A percentile compares a stretch with the other conserved stretches of the same genome.
Conservation (phyloP, 345 rosid species). For the Dipteronia dyeriana region DNA sequence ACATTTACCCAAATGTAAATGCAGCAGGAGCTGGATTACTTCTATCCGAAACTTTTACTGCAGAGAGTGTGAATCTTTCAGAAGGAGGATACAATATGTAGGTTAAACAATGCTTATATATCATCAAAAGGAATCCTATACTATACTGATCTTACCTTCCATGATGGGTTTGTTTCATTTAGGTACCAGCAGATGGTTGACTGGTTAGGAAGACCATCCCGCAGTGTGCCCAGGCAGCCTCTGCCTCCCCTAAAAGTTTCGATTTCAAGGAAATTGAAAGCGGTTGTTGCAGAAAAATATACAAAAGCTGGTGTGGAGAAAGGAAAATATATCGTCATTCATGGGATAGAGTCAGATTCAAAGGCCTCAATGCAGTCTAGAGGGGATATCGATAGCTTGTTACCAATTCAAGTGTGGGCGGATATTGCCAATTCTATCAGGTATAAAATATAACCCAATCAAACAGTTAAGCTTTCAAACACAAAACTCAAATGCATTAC, state of each 20-base stretch:
- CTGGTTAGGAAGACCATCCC: slow-evolving; percentile 82
- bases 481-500: background rate
- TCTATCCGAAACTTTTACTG: slow-evolving; percentile 70
- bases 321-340: slow-evolving; percentile 84
- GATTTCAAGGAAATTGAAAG: slow-evolving; percentile 79
- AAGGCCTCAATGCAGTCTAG: slow-evolving; percentile 91
- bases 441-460: slow-evolving; percentile 32
- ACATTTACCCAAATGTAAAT: slow-evolving; percentile 88
- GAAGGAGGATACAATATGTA: slow-evolving; percentile 79
- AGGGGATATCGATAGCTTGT: slow-evolving; percentile 83
- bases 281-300: slow-evolving; percentile 68
- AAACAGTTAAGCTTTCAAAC: background rate
- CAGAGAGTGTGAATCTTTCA: slow-evolving; percentile 67
- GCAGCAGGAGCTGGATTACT: slow-evolving; percentile 92
- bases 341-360: slow-evolving; percentile 94
- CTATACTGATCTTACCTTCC: background rate
- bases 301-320: slow-evolving; percentile 65
- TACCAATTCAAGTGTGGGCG: slow-evolving; percentile 72
- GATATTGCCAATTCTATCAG: slow-evolving; percentile 56
- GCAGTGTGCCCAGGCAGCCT: slow-evolving; percentile 72
- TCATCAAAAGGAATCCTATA: background rate
- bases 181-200: slow-evolving; percentile 89
- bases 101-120: slow-evolving; percentile 17
- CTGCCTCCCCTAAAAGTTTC: slow-evolving; percentile 71
- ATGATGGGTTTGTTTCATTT: slow-evolving; percentile 17